Percentiles rank a stretch among this genome's conserved stretches.
These are phyloP conservation scores for Xylaria sp. DNA, from an alignment of 2,329 filamentous ascomycete genomes.

Conservation along the genomic window DNA sequence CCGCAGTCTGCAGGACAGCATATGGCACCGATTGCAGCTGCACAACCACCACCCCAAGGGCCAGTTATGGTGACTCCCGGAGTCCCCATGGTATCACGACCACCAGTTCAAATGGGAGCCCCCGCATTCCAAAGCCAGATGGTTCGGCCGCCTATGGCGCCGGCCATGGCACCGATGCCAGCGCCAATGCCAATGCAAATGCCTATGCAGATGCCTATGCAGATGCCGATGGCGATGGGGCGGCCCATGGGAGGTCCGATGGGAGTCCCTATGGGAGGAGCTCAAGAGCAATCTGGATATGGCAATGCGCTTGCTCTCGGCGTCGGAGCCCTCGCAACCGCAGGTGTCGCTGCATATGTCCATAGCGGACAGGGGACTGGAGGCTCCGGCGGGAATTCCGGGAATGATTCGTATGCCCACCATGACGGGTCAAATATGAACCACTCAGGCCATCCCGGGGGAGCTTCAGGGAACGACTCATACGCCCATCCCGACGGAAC, in stretches of 20 bases:
- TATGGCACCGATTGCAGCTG: background rate
- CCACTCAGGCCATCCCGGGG: background rate
- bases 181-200: conserved; percentile 24
- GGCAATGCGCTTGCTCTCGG: conserved; percentile 24
- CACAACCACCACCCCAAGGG: conserved; percentile 1
- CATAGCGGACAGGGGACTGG: conserved; percentile 2
- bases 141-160: conserved; percentile 24
- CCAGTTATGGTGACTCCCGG: conserved; percentile 12
- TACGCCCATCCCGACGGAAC: conserved; percentile 15
- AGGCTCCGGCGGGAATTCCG: conserved; percentile 4
- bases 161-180: conserved; percentile 8
- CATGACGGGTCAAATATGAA: conserved; percentile 5
- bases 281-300: conserved; percentile 20
- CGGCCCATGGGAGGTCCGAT: conserved; percentile 10
- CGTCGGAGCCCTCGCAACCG: conserved; percentile 7
- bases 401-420: conserved; percentile 28
- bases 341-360: conserved; percentile 9
- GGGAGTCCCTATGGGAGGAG: conserved; percentile 5
- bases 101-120: conserved; percentile 28
- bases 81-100: conserved; percentile 12
- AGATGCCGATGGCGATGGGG: conserved; percentile 27
- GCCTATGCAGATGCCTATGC: conserved; percentile 25
- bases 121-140: conserved; percentile 17
- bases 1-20: background rate
- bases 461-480: background rate